These are phyloP conservation scores for Cladorrhinum sp. DNA, from an alignment of 2,329 filamentous ascomycete genomes.

Conservation along the genomic window DNA sequence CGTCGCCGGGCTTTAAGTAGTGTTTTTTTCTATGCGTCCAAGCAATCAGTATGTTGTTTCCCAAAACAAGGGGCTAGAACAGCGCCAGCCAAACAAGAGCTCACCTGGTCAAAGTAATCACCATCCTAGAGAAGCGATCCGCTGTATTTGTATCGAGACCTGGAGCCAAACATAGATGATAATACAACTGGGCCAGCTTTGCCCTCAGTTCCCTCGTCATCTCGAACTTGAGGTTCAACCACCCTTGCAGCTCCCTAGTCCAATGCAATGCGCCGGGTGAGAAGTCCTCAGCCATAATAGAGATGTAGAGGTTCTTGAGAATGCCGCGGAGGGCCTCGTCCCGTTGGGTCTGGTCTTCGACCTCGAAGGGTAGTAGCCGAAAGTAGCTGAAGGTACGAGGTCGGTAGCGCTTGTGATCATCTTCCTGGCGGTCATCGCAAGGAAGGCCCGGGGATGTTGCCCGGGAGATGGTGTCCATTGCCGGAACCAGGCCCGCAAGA, in stretches of 20 bases:
- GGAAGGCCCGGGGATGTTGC: constrained; percentile 77
- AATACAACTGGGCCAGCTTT: constrained; percentile 86
- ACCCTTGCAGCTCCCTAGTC: constrained; percentile 93
- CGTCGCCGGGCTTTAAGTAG: constrained; percentile 85
- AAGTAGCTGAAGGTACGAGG: constrained; percentile 94
- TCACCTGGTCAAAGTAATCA: constrained; percentile 90
- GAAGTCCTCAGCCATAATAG: constrained; percentile 90
- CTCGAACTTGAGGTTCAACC: constrained; percentile 97
- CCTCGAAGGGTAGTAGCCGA: constrained; percentile 80
- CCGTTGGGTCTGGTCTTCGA: constrained; percentile 76
- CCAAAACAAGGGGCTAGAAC: constrained; percentile 14
- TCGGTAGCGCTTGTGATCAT: constrained; percentile 65
- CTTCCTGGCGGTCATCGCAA: constrained; percentile 48
- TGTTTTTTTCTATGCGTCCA: constrained; percentile 71
- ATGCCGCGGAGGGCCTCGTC: constrained; percentile 81
- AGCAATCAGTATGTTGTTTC: constrained; percentile 2
- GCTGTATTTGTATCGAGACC: constrained; percentile 78
- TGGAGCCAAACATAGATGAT: constrained; percentile 86
- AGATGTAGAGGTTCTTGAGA: constrained; percentile 88
- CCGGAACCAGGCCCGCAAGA: constrained; percentile 38
- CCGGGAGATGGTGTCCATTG: constrained; percentile 71
- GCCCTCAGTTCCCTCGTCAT: constrained; percentile 80
- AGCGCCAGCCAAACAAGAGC: constrained; percentile 32
- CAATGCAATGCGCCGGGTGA: constrained; percentile 90
- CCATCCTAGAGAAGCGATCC: constrained; percentile 95